Conservation (phyloP, 2,329 filamentous ascomycete genomes). For the Parastagonospora nodorum region DNA sequence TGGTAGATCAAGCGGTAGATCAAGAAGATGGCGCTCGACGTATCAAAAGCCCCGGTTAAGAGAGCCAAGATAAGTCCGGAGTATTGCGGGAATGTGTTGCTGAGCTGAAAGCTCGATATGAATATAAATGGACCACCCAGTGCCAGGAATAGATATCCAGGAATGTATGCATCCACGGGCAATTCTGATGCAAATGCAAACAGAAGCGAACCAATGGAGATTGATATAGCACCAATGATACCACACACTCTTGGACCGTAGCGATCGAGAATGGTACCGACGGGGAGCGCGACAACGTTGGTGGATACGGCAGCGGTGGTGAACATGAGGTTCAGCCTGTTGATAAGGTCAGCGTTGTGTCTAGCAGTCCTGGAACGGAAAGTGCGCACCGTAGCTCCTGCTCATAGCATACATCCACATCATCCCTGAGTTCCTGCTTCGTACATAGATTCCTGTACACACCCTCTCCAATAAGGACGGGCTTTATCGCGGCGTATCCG, state of each 20-base stretch:
- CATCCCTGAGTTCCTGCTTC: constrained; percentile 39
- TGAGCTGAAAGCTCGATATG: constrained; percentile 57
- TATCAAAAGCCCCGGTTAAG: constrained; percentile 58
- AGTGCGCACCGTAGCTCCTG: constrained; percentile 43
- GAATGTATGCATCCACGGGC: constrained; percentile 70
- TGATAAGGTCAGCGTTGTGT: constrained; percentile 34
- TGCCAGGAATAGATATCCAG: constrained; percentile 56
- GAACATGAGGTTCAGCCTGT: constrained; percentile 87
- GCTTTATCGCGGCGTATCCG: constrained; percentile 49
- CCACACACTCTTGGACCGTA: constrained; percentile 80
- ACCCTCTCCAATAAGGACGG: constrained; percentile 43
- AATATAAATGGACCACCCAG: constrained; percentile 58
- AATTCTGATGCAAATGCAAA: constrained; percentile 70
- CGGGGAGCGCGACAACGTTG: constrained; percentile 83
- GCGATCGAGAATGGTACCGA: constrained; percentile 82
- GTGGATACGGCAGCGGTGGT: constrained; percentile 86
- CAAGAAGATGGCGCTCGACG: constrained; percentile 55
- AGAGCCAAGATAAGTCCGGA: constrained; percentile 56
- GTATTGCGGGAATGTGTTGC: constrained; percentile 57
- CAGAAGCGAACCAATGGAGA: constrained; percentile 71
- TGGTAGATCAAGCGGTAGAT: constrained; percentile 55
- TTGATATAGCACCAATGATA: constrained; percentile 70
- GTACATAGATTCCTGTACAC: constrained; percentile 47
- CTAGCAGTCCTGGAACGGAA: constrained; percentile 68
- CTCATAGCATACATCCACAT: constrained; percentile 44